A percentile compares a stretch with the other conserved stretches of the same genome.
phyloP scores from a whole-genome alignment of 2,329 filamentous ascomycete species.

The Tolypocladium paradoxum region DNA sequence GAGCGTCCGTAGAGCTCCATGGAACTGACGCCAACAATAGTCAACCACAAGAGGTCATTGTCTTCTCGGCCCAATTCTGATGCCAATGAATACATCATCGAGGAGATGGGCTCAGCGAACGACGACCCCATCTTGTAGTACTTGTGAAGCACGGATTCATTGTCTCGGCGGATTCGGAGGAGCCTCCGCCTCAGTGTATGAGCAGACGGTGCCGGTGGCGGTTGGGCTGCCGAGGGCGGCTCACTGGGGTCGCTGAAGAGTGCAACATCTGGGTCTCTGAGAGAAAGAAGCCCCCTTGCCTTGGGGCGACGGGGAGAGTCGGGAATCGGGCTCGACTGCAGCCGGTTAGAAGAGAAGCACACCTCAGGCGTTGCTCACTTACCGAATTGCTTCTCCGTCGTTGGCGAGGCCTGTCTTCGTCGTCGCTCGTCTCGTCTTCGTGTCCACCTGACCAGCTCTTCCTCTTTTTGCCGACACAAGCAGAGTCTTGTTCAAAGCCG shows the following conservation, averaged over 20 bases:
- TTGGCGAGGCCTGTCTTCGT: slow-evolving; percentile 66
- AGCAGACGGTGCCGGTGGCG: slow-evolving; percentile 55
- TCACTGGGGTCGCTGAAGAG: slow-evolving; percentile 39
- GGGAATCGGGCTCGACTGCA: slow-evolving; percentile 54
- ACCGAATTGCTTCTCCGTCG: slow-evolving; percentile 83
- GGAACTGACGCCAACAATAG: slow-evolving; percentile 90
- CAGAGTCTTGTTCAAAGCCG: slow-evolving; percentile 21
- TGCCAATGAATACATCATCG: slow-evolving; percentile 86
- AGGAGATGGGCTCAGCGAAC: slow-evolving; percentile 90
- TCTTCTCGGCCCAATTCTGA: slow-evolving; percentile 93
- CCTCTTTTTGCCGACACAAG: slow-evolving; percentile 53
- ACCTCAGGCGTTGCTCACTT: slow-evolving; percentile 19
- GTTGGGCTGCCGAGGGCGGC: slow-evolving; percentile 47
- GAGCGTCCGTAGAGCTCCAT: slow-evolving; percentile 85
- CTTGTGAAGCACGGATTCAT: slow-evolving; percentile 63
- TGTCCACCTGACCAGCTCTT: slow-evolving; percentile 68
- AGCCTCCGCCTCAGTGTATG: slow-evolving; percentile 62
- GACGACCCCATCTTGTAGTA: slow-evolving; percentile 86
- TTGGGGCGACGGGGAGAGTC: slow-evolving; percentile 50
- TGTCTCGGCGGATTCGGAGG: slow-evolving; percentile 62
- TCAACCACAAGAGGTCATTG: slow-evolving; percentile 89
- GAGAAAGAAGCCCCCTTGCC: slow-evolving; percentile 48
- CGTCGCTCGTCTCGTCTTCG: slow-evolving; percentile 60
- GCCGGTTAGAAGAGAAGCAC: slow-evolving; percentile 7
- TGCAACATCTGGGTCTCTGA: slow-evolving; percentile 35